phyloP scores from a whole-genome alignment of 2,329 filamentous ascomycete species.

The Aphanocladium album region DNA sequence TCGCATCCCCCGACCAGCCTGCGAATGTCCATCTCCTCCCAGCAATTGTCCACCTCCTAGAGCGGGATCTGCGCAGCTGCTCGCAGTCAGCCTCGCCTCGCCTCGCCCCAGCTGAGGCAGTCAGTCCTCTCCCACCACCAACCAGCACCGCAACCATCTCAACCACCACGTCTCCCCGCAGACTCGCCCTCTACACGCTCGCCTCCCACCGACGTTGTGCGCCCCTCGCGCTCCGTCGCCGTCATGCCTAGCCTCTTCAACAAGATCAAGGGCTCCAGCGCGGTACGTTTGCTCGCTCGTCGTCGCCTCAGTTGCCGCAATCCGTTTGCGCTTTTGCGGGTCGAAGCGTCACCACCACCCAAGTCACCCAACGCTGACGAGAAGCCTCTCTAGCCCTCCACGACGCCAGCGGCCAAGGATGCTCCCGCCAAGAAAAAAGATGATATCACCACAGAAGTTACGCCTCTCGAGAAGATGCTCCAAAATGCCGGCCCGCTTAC shows the following conservation, averaged over 20 bases:
- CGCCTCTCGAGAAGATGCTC: slow-evolving; percentile 69
- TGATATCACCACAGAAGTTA: slow-evolving; percentile 52
- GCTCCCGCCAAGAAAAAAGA: slow-evolving; percentile 50
- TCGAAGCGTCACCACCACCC: slow-evolving; percentile 7
- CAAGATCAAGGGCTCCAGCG: slow-evolving; percentile 52
- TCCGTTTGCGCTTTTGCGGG: slow-evolving; percentile 13
- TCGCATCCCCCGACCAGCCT: neutral
- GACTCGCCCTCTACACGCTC: neutral
- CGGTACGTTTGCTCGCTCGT: slow-evolving; percentile 40
- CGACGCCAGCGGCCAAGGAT: slow-evolving; percentile 41
- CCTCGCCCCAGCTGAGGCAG: slow-evolving; percentile 3
- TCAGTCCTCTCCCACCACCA: slow-evolving; percentile 6
- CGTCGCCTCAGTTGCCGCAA: slow-evolving; percentile 17
- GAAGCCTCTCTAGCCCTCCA: slow-evolving; percentile 36
- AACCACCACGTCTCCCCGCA: slow-evolving; percentile 3
- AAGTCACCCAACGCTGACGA: slow-evolving; percentile 26
- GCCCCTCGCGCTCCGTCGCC: slow-evolving; percentile 13
- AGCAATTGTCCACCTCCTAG: neutral
- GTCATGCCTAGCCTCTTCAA: slow-evolving; percentile 55
- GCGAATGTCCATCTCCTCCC: neutral
- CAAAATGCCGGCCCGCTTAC: slow-evolving; percentile 75
- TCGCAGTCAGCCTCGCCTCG: slow-evolving; percentile 11
- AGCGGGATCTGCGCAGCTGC: slow-evolving; percentile 1
- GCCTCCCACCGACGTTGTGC: slow-evolving; percentile 20
- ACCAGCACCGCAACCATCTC: slow-evolving; percentile 7